phyloP scores from a whole-genome alignment of 768 basidiomycete genomes.

The Neoboletus magnificus region DNA sequence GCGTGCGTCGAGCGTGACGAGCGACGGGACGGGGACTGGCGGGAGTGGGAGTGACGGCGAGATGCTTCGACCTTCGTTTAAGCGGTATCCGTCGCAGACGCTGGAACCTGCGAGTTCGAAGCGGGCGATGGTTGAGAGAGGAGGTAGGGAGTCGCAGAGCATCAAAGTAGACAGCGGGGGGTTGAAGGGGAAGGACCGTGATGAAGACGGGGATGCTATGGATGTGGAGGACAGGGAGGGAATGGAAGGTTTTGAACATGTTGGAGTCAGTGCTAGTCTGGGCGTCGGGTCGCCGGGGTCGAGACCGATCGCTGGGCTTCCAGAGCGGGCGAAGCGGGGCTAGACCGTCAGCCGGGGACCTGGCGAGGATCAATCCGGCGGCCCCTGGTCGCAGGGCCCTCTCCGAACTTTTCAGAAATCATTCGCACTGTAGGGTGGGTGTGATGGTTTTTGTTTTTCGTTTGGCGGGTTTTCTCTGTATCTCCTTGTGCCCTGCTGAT shows the following conservation, averaged over 20 bases:
- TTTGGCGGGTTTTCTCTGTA: neutral
- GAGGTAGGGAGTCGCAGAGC: constrained; percentile 15
- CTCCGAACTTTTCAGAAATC: neutral
- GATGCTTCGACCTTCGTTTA: constrained; percentile 59
- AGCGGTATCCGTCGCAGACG: constrained; percentile 70
- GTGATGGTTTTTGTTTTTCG: neutral
- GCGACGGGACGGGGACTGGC: constrained; percentile 31
- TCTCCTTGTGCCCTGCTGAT: neutral
- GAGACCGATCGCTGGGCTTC: constrained; percentile 29
- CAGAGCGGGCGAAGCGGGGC: constrained; percentile 27
- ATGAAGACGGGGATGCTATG: neutral
- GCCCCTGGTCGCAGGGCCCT: neutral
- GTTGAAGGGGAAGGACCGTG: neutral
- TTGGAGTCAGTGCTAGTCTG: constrained; percentile 15
- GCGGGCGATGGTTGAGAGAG: constrained; percentile 41
- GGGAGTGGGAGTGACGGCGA: constrained; percentile 33
- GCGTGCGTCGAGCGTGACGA: constrained; percentile 31
- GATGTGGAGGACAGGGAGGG: neutral
- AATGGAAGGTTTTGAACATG: neutral
- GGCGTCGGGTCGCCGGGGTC: constrained; percentile 23
- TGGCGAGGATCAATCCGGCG: neutral
- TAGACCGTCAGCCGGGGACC: constrained; percentile 4
- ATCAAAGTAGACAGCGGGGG: constrained; percentile 4
- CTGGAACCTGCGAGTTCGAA: constrained; percentile 61
- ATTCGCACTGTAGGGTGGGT: neutral